Percentiles rank a stretch among this genome's conserved stretches.
These are phyloP conservation scores for Prunus kanzakura DNA, from an alignment of 306 rosid species.

Conservation along the genomic window DNA sequence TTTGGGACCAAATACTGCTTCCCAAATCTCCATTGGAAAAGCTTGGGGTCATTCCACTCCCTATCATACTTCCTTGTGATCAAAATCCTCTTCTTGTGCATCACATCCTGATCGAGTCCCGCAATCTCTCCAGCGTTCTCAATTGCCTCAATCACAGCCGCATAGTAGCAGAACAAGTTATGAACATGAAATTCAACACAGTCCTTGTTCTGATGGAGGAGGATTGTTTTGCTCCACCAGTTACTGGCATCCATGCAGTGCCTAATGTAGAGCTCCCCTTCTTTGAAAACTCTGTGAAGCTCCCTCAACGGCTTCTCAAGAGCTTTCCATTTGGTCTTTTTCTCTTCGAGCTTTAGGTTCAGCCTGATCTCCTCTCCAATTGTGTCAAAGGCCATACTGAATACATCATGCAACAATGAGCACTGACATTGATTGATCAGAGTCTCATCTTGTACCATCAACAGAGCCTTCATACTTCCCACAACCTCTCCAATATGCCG, in stretches of 20 bases:
- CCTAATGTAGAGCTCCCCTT: slow-evolving; percentile 66
- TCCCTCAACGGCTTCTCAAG: slow-evolving; percentile 76
- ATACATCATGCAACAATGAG: slow-evolving; percentile 51
- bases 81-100: slow-evolving; percentile 61
- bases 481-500: slow-evolving; percentile 94
- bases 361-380: slow-evolving; percentile 69
- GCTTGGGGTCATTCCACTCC: slow-evolving; percentile 78
- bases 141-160: slow-evolving; percentile 79
- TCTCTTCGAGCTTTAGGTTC: slow-evolving; percentile 67
- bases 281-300: slow-evolving; percentile 70
- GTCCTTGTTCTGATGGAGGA: slow-evolving; percentile 57
- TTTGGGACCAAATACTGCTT: slow-evolving; percentile 80
- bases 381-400: slow-evolving; percentile 71
- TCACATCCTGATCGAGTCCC: slow-evolving; percentile 65
- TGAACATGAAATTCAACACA: slow-evolving; percentile 77
- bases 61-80: slow-evolving; percentile 53
- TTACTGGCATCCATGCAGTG: slow-evolving; percentile 66
- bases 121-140: slow-evolving; percentile 73
- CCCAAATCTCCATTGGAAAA: slow-evolving; percentile 89
- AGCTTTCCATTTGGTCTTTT: slow-evolving; percentile 76
- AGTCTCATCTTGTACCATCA: slow-evolving; percentile 76
- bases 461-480: slow-evolving; percentile 82
- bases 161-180: slow-evolving; percentile 65
- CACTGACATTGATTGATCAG: slow-evolving; percentile 75
- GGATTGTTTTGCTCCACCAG: slow-evolving; percentile 76